Percentiles rank a stretch among this genome's conserved stretches.
Evolutionary conservation across 257 asterid genomes (phyloP).

Genomic region (Lithospermum erythrorhizon): DNA sequence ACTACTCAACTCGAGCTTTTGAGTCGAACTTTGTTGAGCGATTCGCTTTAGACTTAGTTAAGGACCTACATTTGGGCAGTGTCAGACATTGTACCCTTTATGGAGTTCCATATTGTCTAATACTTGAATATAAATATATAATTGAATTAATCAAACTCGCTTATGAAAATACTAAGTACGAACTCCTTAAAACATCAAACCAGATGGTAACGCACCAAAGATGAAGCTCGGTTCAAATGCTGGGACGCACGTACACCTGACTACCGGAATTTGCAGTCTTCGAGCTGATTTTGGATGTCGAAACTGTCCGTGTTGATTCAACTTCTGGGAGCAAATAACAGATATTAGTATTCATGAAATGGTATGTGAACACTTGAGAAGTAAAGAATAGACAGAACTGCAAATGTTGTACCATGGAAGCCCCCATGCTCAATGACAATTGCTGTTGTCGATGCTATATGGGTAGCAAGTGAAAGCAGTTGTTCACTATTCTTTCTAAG

Average conservation of each 20-base stretch:
- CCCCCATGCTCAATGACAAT: constrained; percentile 73
- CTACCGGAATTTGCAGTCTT: constrained; percentile 64
- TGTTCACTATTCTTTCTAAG: constrained; percentile 8
- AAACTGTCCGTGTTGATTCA: constrained; percentile 51
- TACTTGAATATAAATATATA: no score
- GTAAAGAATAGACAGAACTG: background rate
- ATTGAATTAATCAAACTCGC: no score
- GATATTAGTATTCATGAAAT: constrained; percentile 4
- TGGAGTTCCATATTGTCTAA: no score
- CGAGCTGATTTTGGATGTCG: constrained; percentile 55
- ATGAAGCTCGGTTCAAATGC: constrained; percentile 62
- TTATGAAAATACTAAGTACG: background rate
- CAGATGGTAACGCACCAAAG: constrained; percentile 51
- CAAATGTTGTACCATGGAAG: constrained; percentile 39
- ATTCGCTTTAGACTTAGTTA: no score
- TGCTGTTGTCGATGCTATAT: constrained; percentile 82
- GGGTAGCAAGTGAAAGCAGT: constrained; percentile 23
- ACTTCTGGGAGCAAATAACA: constrained; percentile 35
- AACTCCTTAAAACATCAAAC: constrained; percentile 11
- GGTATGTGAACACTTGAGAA: constrained; percentile 6
- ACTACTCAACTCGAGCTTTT: no score
- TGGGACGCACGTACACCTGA: constrained; percentile 56
- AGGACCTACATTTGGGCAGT: no score
- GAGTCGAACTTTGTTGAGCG: no score
- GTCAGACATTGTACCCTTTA: no score